Evolutionary conservation across 345 rosid genomes (phyloP).

Genomic region (Barbarea vulgaris): DNA sequence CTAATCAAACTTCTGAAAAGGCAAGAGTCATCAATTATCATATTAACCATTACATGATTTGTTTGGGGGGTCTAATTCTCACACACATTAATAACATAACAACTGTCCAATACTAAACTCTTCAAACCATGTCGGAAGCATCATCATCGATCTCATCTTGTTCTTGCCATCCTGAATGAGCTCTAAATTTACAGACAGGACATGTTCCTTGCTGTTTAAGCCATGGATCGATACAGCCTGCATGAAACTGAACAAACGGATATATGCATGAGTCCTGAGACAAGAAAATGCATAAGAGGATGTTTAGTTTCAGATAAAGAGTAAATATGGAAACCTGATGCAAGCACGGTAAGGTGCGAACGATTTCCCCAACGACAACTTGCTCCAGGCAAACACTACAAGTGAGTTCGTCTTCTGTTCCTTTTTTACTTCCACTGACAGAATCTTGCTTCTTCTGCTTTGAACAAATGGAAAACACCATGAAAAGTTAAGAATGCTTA

Average conservation of each 20-base stretch:
- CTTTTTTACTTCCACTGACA: conserved; percentile 41
- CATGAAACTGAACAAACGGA: conserved; percentile 65
- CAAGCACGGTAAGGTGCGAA: conserved; percentile 76
- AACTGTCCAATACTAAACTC: conserved; percentile 4
- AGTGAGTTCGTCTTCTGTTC: conserved; percentile 68
- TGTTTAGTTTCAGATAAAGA: neutral
- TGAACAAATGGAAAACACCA: conserved; percentile 23
- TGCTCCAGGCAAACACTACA: conserved; percentile 88
- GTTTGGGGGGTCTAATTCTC: conserved; percentile 9
- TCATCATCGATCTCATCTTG: conserved; percentile 44
- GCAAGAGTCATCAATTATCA: neutral
- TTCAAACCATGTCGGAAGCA: conserved; percentile 62
- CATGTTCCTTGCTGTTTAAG: conserved; percentile 82
- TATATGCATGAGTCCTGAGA: neutral
- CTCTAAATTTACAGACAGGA: conserved; percentile 79
- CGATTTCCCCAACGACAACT: conserved; percentile 61
- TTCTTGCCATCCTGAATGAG: conserved; percentile 65
- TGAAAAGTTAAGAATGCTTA: neutral
- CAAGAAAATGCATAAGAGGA: neutral
- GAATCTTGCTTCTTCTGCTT: conserved; percentile 58
- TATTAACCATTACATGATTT: conserved; percentile 3
- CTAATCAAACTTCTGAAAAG: neutral
- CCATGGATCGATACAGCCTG: conserved; percentile 80
- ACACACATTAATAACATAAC: conserved; percentile 10
- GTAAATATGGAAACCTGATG: conserved; percentile 56